These are phyloP conservation scores for Phialemonium atrogriseum DNA, from an alignment of 2,329 filamentous ascomycete species.

Conservation along the genomic window DNA sequence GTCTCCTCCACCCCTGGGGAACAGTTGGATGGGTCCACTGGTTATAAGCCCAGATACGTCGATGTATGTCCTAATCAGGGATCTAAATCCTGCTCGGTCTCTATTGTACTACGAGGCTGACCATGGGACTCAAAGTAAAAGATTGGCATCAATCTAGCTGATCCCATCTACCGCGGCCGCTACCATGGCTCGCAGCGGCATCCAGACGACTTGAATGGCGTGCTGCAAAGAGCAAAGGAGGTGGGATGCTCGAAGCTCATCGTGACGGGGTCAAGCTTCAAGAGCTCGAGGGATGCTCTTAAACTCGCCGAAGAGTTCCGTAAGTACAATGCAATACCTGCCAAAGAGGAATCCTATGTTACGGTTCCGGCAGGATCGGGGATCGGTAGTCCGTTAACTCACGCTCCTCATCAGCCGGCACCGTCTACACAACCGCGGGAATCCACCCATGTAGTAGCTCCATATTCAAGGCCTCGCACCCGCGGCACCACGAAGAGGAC, in stretches of 20 bases:
- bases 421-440: slow-evolving; percentile 83
- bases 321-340: slow-evolving; percentile 32
- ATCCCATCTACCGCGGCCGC: slow-evolving; percentile 77
- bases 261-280: slow-evolving; percentile 82
- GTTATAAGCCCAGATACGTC: slow-evolving; percentile 47
- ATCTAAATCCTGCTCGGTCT: background rate
- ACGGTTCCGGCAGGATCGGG: background rate
- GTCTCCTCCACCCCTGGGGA: too few species aligned
- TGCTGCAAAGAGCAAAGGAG: slow-evolving; percentile 69
- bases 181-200: slow-evolving; percentile 76
- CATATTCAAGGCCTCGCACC: slow-evolving; percentile 56
- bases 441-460: slow-evolving; percentile 87
- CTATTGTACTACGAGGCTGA: background rate
- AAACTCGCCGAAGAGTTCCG: slow-evolving; percentile 66
- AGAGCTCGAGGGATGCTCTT: slow-evolving; percentile 67
- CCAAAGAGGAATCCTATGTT: background rate
- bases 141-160: slow-evolving; percentile 93
- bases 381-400: slow-evolving; percentile 1
- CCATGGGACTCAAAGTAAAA: slow-evolving; percentile 20
- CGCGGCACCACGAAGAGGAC: slow-evolving; percentile 32
- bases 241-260: slow-evolving; percentile 85
- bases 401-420: slow-evolving; percentile 47
- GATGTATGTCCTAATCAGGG: slow-evolving; percentile 40
- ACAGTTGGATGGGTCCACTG: too few species aligned
- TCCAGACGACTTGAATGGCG: slow-evolving; percentile 63